phyloP scores from a whole-genome alignment of 306 rosid genomes.

The Prunus mume region DNA sequence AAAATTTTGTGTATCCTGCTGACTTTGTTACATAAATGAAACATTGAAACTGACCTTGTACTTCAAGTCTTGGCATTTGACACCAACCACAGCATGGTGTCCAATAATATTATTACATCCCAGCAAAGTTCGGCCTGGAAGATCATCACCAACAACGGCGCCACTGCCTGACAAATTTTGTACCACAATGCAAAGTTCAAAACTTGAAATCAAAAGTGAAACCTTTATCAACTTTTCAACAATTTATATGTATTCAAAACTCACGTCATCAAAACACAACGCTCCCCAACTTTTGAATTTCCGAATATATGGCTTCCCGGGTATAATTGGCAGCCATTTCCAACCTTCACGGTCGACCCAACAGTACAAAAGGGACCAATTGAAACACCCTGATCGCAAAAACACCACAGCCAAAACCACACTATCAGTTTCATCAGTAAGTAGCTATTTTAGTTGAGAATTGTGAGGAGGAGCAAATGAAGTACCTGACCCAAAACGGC shows the following conservation, averaged over 20 bases:
- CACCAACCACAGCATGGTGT: slow-evolving; percentile 83
- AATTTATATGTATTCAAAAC: slow-evolving; percentile 25
- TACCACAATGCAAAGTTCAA: not conserved
- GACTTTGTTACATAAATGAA: not conserved
- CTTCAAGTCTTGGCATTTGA: slow-evolving; percentile 87
- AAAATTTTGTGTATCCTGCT: not conserved
- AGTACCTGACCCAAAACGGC: slow-evolving; percentile 68
- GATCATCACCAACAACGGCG: slow-evolving; percentile 86
- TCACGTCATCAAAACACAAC: slow-evolving; percentile 80
- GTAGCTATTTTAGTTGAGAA: not conserved
- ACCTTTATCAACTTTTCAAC: not conserved
- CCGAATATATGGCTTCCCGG: slow-evolving; percentile 90
- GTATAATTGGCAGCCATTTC: slow-evolving; percentile 67
- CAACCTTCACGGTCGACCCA: slow-evolving; percentile 68
- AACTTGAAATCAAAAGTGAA: not conserved
- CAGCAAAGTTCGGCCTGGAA: slow-evolving; percentile 71
- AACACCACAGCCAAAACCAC: slow-evolving; percentile 5
- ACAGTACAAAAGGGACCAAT: slow-evolving; percentile 93
- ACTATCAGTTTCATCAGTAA: not conserved
- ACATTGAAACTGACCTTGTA: slow-evolving; percentile 54
- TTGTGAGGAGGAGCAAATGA: not conserved
- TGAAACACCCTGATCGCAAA: slow-evolving; percentile 65
- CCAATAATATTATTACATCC: slow-evolving; percentile 82
- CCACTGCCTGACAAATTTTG: slow-evolving; percentile 68
- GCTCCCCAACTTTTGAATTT: slow-evolving; percentile 67